Evolutionary conservation across 495 filamentous ascomycete species (phyloP), one percentile per base, ranked within the genome.

Genomic region (Hyaloscypha bicolor): DNA sequence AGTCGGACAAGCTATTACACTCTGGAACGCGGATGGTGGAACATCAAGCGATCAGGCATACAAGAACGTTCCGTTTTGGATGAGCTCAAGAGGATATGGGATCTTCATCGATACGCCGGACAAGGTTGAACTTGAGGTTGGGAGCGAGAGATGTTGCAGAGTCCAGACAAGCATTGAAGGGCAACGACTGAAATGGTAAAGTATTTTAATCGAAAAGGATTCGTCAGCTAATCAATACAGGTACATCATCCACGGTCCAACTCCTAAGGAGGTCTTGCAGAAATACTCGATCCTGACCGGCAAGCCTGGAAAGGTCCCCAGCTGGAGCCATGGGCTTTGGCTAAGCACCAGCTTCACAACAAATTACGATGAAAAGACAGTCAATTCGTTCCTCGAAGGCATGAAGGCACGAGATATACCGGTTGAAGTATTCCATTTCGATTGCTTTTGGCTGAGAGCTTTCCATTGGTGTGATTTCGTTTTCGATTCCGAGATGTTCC

Each of bases 381-480:
- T 91, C 22, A 88, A 80, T 45, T 81, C 81, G 9, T 91, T 91
- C 75, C 79, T 92, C 16, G 83, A 89, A 65, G 87, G 87, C 11
- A 91, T 92, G 84, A 82, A 82, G 60, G 82, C 85, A 39, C 81
- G 88, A 6, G 82, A 86, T 64, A 88, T 88, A 58, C 88, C 89
- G 1, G 79, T 91, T 9, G 84, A 88, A 35, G 88, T 90, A 25
- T 91, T 91, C 73, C 90, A 91, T 69, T 91, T 87, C 59, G 88
- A 90, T 68, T 87, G 85, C 72, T 90, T 90, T 80, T 90, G 87
- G 86, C 71, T 81, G 70, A 79, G 78, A 65, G 81, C 85, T 78
- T 91, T 90, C 71, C 87, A 88, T 62, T 92, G 89, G 90, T 89
- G 87, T 67, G 89, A 92, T 72, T 91, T 92, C 60, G 83, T 86